Evolutionary conservation across 1,284 basidiomycete species (phyloP).

Genomic region (Tilletia setariae): DNA sequence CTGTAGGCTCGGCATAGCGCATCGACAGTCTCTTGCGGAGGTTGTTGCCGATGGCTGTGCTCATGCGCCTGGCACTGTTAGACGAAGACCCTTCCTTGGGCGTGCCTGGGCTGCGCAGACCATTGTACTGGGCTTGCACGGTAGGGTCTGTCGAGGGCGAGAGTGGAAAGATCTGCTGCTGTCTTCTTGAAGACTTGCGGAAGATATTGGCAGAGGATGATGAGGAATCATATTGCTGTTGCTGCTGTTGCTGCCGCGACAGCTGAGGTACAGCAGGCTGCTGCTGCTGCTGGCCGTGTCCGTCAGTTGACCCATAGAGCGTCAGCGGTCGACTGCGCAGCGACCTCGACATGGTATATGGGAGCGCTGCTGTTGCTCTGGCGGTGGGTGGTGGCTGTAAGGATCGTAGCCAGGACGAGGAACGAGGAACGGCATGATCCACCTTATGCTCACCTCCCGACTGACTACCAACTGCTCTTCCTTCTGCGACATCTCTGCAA

Average conservation of each 20-base stretch:
- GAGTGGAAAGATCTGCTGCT: background rate
- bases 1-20: constrained; percentile 50
- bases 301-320: constrained; percentile 39
- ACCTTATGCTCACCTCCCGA: no score
- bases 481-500: no score
- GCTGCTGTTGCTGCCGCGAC: constrained; percentile 16
- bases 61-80: constrained; percentile 15
- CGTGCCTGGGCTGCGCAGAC: background rate
- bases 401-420: no score
- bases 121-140: background rate
- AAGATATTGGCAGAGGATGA: constrained; percentile 1
- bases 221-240: background rate
- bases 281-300: background rate
- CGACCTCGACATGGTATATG: constrained; percentile 42
- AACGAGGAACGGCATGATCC: no score
- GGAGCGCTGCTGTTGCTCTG: no score
- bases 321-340: constrained; percentile 51
- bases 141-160: background rate
- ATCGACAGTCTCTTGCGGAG: constrained; percentile 51
- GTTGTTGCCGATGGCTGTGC: constrained; percentile 42
- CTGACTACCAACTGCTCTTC: no score
- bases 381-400: no score
- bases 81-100: constrained; percentile 6
- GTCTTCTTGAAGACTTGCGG: constrained; percentile 1
- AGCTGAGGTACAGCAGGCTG: constrained; percentile 23